Evolutionary conservation across 1,139 yeast genomes (phyloP), one percentile per base, ranked within the genome.

Genomic region (Suhomyces bolitotheri): DNA sequence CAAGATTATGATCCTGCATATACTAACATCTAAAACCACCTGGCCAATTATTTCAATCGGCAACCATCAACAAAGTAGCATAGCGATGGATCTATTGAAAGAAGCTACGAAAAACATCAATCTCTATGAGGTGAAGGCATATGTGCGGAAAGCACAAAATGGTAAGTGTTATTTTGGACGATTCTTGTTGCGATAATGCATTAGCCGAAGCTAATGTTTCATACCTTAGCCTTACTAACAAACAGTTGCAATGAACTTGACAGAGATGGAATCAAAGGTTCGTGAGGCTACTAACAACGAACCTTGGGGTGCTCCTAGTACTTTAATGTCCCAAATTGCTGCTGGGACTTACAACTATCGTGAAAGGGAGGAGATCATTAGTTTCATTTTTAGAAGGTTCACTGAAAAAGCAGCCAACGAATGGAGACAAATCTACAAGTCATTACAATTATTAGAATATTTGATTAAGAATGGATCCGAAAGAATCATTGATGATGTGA

Each of bases 231-330:
- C 6, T 20, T 31, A 40, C 46, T 38, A 41, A 55, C 59, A 38
- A 40, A 32, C 46, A 66, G 74, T 88, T 26, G 96, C 95, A 48
- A 79, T 89, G 75, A 92, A 90, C 64, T 82, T 87, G 61, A 87
- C 96, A 9, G 97, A 88, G 47, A 89, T 87, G 83, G 98, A 92
- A 64, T 84, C 96, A 31, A 89, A 86, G 62, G 98, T 89, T 14
- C 80, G 98, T 45, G 97, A 92, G 61, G 97, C 97, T 30, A 92
- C 98, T 38, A 92, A 92, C 60, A 92, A 92, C 58, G 99, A 92
- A 62, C 98, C 98, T 2, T 92, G 99, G 99, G 98, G 98, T n/a
- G 95, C 97, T 3, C 81, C 95, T 2, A 77, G 94, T 4, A 78
- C 96, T 2, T 66, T 86, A 56, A 92, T 94, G 97, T 85, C 83